Evolutionary conservation across 768 basidiomycete species (phyloP), one percentile per base, ranked within the genome.

Genomic region (Lanmaoa pseudosensibilis): DNA sequence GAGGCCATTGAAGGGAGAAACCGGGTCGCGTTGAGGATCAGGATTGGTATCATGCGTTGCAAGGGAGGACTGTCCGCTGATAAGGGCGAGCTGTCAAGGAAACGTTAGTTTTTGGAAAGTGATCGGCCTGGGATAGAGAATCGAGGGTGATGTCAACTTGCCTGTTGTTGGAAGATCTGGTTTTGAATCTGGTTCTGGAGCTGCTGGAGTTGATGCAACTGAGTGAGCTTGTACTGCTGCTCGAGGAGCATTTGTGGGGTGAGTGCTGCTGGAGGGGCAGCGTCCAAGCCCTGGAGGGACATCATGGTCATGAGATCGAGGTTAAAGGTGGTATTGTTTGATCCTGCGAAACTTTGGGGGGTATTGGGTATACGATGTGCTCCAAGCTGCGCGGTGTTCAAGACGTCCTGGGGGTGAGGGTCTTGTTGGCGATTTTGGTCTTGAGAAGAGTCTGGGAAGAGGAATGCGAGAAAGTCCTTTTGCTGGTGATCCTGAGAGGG

Each of bases 111-210:
- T 56, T 56, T 36, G 41, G 36, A n/a, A 46, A 30, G 44, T 52
- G 48, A 59, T 58, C 52, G 50, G 13, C 53, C 32, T 2, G 18
- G 44, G 46, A 40, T 32, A 30, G 32, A 12, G 40, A 57, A 56
- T 50, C 46, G 39, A 52, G 49, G 46, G 54, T 46, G 21, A 40
- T 36, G 44, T 32, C 43, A 33, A 68, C 82, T 58, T 54, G 88
- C 92, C 85, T 94, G 92, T 68, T 94, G 92, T 65, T 94, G 92
- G 56, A 93, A 90, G 57, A 92, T 89, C 77, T 92, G 88, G 55
- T 86, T 85, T 69, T 94, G 90, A 55, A 92, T 89, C 74, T 92
- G 88, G 56, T 87, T 86, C 66, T 94, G 90, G 13, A 87, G 76
- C 68, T 89, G 85, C 66, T 88, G 88, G 10, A 89, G 76, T 68